These are phyloP conservation scores for Irpex sp. DNA, from an alignment of 1,284 basidiomycete genomes.

Conservation along the genomic window DNA sequence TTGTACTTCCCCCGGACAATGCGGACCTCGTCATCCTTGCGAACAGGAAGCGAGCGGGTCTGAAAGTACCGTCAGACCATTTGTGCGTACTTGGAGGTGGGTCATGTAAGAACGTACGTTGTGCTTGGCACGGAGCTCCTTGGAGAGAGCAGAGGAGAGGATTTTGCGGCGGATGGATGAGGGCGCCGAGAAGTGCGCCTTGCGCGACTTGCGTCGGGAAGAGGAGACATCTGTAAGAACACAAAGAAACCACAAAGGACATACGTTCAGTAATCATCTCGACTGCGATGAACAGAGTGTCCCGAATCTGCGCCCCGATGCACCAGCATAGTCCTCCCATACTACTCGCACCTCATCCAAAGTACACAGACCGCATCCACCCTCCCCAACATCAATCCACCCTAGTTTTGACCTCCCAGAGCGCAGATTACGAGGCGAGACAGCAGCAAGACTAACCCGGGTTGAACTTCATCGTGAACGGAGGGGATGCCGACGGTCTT, in stretches of 20 bases:
- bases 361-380: slow-evolving; percentile 10
- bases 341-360: slow-evolving; percentile 40
- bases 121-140: slow-evolving; percentile 93
- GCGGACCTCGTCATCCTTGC: slow-evolving; percentile 98
- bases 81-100: too few relatives aligned
- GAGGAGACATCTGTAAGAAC: slow-evolving; percentile 68
- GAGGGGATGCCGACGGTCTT: slow-evolving; percentile 55
- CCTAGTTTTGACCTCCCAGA: slow-evolving; percentile 28
- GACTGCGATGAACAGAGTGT: slow-evolving; percentile 11
- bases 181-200: slow-evolving; percentile 93
- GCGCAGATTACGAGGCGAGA: slow-evolving; percentile 22
- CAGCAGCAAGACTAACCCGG: slow-evolving; percentile 50
- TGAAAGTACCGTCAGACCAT: slow-evolving; percentile 27
- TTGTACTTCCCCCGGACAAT: slow-evolving; percentile 97
- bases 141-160: slow-evolving; percentile 94
- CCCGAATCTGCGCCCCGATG: slow-evolving; percentile 7
- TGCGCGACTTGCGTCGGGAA: slow-evolving; percentile 94
- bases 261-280: slow-evolving; percentile 25
- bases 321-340: slow-evolving; percentile 1
- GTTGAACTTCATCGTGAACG: slow-evolving; percentile 70
- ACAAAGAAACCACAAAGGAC: slow-evolving; percentile 8
- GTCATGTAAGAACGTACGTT: slow-evolving; percentile 57
- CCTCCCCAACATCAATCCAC: slow-evolving; percentile 47
- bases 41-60: slow-evolving; percentile 91
- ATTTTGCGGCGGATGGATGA: slow-evolving; percentile 95